Base-by-base conservation (phyloP, 345 rosid genomes). In the Populus pruinosa region DNA sequence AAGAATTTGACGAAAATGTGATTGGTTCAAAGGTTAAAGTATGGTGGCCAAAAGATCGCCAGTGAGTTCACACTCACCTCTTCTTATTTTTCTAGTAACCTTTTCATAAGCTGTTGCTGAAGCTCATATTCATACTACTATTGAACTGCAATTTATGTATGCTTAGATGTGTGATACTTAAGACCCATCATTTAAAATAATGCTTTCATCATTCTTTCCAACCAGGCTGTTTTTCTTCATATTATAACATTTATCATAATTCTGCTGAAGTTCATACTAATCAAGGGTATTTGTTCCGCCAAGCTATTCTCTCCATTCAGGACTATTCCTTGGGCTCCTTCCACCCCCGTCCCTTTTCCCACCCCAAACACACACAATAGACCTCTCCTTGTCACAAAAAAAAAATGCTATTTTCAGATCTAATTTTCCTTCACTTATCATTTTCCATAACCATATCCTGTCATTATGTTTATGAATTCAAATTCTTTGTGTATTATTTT, bases 21-120 rank as follows among this genome's bases (percentile, higher is more conserved):
- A 90, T 94, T 82, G 99, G 98, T 59, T 70, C 85, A 18, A 94
- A 83, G 87, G 82, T 96, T 77, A 89, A 86, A 85, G 92, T 96
- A 63, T 96, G 96, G 94, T 96, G 99, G 99, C 98, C 99, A n/a
- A 41, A 74, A 25, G 99, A 96, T 88, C 76, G 65, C 12, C 50
- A 25, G 99, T 96, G 82, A 87, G 92, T 41, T 36, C 50, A 44
- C 50, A 4, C 41, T 73, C 12, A 2, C 66, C 36, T 72, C 47
- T 31, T 59, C n/a, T 17, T 50, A 56, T 2, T 21, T 13, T 39
- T 53, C 9, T 18, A 39, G 49, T 49, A 36, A 67, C 33, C 3
- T 41, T 36, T 67, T 39, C n/a, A 7, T 9, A 7, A 33, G 70
- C 47, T 3, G 16, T 17, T 62, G 21, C 31, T 71, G 23, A 25